Percentiles rank a stretch among this genome's conserved stretches.
Conservation (phyloP, 2,329 filamentous ascomycete species). For the Aspergillus tamarii region DNA sequence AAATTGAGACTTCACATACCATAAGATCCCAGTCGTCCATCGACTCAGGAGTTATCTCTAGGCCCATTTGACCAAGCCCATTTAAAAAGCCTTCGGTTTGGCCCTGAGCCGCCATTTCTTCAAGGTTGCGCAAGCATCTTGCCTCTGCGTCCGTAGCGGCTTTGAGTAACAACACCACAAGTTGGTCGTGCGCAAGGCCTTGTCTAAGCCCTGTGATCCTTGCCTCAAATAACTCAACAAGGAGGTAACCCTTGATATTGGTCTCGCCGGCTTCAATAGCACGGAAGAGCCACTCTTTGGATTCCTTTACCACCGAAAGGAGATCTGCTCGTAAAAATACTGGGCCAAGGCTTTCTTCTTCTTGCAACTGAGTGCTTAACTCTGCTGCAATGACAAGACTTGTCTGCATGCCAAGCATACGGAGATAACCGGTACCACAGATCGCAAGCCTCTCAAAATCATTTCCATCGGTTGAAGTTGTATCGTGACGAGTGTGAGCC, state of each 20-base stretch:
- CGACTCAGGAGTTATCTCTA: slow-evolving; percentile 28
- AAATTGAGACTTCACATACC: slow-evolving; percentile 33
- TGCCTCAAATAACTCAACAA: slow-evolving; percentile 43
- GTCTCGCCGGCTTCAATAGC: slow-evolving; percentile 56
- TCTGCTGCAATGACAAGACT: slow-evolving; percentile 28
- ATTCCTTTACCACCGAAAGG: slow-evolving; percentile 42
- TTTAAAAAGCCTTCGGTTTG: slow-evolving; percentile 14
- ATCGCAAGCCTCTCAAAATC: slow-evolving; percentile 45
- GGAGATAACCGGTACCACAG: slow-evolving; percentile 41
- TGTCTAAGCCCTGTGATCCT: slow-evolving; percentile 49
- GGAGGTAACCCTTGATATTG: slow-evolving; percentile 58
- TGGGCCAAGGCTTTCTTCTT: slow-evolving; percentile 31
- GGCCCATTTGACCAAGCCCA: slow-evolving; percentile 24
- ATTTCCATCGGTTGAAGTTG: slow-evolving; percentile 14
- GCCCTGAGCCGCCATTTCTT: slow-evolving; percentile 22
- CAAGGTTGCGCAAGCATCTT: slow-evolving; percentile 29
- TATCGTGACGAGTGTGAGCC: slow-evolving; percentile 10
- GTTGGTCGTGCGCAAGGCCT: slow-evolving; percentile 39
- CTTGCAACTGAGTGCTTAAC: slow-evolving; percentile 31
- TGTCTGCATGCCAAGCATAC: slow-evolving; percentile 22
- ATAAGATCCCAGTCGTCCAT: slow-evolving; percentile 50
- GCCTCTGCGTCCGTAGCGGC: slow-evolving; percentile 40
- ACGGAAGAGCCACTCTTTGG: slow-evolving; percentile 43
- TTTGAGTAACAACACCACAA: slow-evolving; percentile 39
- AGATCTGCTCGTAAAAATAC: slow-evolving; percentile 31